Conservation (phyloP, 805 yeast genomes). For the Alloascoidea africana region DNA sequence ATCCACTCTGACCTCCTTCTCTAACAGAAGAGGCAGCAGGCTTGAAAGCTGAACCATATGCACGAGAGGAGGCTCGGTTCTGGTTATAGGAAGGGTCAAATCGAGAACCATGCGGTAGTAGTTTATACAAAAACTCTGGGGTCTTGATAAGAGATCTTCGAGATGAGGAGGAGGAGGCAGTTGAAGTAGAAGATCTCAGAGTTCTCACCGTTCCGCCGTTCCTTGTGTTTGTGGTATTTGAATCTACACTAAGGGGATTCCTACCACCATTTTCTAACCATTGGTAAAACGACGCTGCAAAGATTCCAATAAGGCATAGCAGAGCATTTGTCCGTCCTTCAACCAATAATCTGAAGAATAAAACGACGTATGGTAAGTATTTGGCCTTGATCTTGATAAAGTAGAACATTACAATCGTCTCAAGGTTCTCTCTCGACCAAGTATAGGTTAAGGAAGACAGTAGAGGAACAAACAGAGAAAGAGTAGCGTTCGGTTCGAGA, state of each 20-base stretch:
- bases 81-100: neutral
- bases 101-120: neutral
- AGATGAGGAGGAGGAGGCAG: neutral
- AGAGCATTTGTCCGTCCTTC: neutral
- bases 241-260: no score
- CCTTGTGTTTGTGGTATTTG: neutral
- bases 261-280: constrained; percentile 1
- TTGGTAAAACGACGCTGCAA: constrained; percentile 2
- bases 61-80: neutral
- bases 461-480: constrained; percentile 1
- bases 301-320: neutral
- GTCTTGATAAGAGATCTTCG: neutral
- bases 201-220: neutral
- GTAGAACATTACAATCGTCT: constrained; percentile 2
- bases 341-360: constrained; percentile 1
- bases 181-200: neutral
- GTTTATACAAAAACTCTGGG: neutral
- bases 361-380: constrained; percentile 1
- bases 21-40: neutral
- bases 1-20: neutral
- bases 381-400: constrained; percentile 1
- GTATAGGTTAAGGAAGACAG: constrained; percentile 2
- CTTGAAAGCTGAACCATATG: neutral
- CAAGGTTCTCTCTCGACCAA: constrained; percentile 2
- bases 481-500: neutral